These are phyloP conservation scores for Dissoconium aciculare DNA, from an alignment of 2,329 filamentous ascomycete genomes.

Conservation along the genomic window DNA sequence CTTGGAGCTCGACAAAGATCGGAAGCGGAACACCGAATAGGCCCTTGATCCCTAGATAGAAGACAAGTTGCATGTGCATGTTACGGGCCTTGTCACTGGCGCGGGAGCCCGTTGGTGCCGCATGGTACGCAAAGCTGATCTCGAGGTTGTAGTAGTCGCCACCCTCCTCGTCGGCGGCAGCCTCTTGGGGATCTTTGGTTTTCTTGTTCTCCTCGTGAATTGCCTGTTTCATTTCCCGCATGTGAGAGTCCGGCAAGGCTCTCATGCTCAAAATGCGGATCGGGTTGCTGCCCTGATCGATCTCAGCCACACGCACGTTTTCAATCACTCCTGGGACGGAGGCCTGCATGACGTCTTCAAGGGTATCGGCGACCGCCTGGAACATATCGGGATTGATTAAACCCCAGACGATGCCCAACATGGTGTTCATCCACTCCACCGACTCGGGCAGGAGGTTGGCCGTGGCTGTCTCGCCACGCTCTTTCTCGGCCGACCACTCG, in stretches of 20 bases:
- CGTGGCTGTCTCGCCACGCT: conserved; percentile 67
- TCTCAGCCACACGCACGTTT: conserved; percentile 87
- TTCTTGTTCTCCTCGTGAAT: conserved; percentile 66
- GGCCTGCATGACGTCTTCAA: conserved; percentile 93
- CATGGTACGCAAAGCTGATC: conserved; percentile 80
- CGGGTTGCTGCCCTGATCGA: conserved; percentile 84
- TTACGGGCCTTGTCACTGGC: conserved; percentile 69
- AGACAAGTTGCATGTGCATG: conserved; percentile 93
- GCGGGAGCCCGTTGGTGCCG: conserved; percentile 54
- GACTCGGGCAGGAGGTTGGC: conserved; percentile 84
- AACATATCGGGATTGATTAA: conserved; percentile 95
- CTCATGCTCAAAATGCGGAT: conserved; percentile 76
- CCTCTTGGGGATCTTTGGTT: conserved; percentile 70
- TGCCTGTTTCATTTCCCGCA: conserved; percentile 66
- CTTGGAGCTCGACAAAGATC: conserved; percentile 77
- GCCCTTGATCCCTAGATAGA: conserved; percentile 81
- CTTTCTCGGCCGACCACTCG: conserved; percentile 80
- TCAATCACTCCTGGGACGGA: conserved; percentile 84
- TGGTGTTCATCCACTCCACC: conserved; percentile 85
- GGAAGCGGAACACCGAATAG: conserved; percentile 79
- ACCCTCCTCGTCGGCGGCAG: conserved; percentile 77
- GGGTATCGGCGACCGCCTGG: conserved; percentile 73
- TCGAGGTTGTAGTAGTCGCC: conserved; percentile 90
- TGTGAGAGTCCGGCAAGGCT: conserved; percentile 66
- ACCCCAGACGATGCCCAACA: conserved; percentile 72